These are phyloP conservation scores for Aspergillus ostianus DNA, from an alignment of 495 filamentous ascomycete genomes.

Conservation along the genomic window DNA sequence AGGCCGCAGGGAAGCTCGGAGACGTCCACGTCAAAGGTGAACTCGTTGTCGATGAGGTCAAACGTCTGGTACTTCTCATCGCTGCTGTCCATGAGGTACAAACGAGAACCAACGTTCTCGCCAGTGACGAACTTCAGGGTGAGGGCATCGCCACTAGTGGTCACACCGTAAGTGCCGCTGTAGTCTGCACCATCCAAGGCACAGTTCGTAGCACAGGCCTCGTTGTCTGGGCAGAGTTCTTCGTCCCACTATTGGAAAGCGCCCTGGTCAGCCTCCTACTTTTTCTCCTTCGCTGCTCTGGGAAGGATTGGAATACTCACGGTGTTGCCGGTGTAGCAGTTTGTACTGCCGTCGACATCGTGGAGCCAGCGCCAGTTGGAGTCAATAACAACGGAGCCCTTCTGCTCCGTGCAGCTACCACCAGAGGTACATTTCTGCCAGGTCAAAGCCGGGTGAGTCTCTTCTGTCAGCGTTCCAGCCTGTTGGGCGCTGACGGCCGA, in stretches of 20 bases:
- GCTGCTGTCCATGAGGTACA: slow-evolving; percentile 52
- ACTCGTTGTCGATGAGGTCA: slow-evolving; percentile 54
- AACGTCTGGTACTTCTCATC: slow-evolving; percentile 57
- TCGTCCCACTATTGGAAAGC: slow-evolving; percentile 41
- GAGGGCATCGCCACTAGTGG: slow-evolving; percentile 47
- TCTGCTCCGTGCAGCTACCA: slow-evolving; percentile 50
- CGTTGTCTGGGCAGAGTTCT: slow-evolving; percentile 50
- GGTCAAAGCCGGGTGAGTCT: slow-evolving; percentile 61
- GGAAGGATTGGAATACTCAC: slow-evolving; percentile 12
- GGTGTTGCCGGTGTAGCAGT: slow-evolving; percentile 64
- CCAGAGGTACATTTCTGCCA: slow-evolving; percentile 53
- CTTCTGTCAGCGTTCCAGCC: slow-evolving; percentile 51
- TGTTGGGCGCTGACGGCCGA: slow-evolving; percentile 46
- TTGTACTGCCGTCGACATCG: slow-evolving; percentile 45
- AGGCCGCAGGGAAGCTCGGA: slow-evolving; percentile 62
- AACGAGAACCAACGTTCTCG: slow-evolving; percentile 52
- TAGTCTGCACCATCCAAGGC: slow-evolving; percentile 63
- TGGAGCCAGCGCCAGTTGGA: slow-evolving; percentile 67
- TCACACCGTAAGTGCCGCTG: slow-evolving; percentile 51
- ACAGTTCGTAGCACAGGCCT: slow-evolving; percentile 55
- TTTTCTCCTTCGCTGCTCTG: too few species aligned
- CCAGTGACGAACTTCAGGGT: slow-evolving; percentile 53
- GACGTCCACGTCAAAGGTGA: slow-evolving; percentile 67
- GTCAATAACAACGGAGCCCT: slow-evolving; percentile 61
- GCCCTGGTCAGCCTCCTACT: slow-evolving; percentile 4